Percentiles rank a stretch among this genome's conserved stretches.
Conservation (phyloP, 2,329 filamentous ascomycete genomes). For the Trichoderma sp. region DNA sequence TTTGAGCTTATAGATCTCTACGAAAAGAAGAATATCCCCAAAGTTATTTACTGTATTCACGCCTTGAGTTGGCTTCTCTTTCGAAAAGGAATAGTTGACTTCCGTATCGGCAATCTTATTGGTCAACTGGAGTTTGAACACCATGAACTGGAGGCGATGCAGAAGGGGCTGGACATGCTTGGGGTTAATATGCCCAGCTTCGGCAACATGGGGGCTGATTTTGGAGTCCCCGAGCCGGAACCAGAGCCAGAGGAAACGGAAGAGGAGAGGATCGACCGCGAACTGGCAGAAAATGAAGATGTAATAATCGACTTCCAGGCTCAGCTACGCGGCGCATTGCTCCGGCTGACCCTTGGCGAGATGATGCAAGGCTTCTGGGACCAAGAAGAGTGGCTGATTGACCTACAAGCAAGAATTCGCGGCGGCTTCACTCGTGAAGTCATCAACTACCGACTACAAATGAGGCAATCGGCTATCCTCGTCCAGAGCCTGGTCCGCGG, state of each 20-base stretch:
- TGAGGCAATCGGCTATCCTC: conserved; percentile 76
- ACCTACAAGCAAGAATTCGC: conserved; percentile 83
- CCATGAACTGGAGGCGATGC: conserved; percentile 94
- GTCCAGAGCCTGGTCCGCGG: conserved; percentile 81
- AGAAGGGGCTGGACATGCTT: conserved; percentile 94
- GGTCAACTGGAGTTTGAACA: conserved; percentile 97
- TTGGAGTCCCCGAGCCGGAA: conserved; percentile 74
- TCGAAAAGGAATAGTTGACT: conserved; percentile 90
- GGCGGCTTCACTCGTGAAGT: conserved; percentile 87
- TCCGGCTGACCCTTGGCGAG: conserved; percentile 74
- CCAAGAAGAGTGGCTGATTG: conserved; percentile 72
- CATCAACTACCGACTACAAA: conserved; percentile 76
- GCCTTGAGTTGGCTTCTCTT: conserved; percentile 96
- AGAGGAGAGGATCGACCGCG: conserved; percentile 81
- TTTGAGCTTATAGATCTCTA: conserved; percentile 98
- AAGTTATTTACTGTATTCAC: conserved; percentile 98
- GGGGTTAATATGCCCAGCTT: conserved; percentile 97
- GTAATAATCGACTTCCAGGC: conserved; percentile 79
- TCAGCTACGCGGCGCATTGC: conserved; percentile 78
- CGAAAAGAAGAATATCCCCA: conserved; percentile 99
- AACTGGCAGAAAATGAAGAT: conserved; percentile 74
- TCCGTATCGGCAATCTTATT: conserved; percentile 94
- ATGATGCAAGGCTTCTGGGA: conserved; percentile 92
- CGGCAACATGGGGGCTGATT: conserved; percentile 93
- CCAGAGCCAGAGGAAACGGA: conserved; percentile 76